These are phyloP conservation scores for Colletotrichum sp. DNA, from an alignment of 2,329 filamentous ascomycete species.

Conservation along the genomic window DNA sequence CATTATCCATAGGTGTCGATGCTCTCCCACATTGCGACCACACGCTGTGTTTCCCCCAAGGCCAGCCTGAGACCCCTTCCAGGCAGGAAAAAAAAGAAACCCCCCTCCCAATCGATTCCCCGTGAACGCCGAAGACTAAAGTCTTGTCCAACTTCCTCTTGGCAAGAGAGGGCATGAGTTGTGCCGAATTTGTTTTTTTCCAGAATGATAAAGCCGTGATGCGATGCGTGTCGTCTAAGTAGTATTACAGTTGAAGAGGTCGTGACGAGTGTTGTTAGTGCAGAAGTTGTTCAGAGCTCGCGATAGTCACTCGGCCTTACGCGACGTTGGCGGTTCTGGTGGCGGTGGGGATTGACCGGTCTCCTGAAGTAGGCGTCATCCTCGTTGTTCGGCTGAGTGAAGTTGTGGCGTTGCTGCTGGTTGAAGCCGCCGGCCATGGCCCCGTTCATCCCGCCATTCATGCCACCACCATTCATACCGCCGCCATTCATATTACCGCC, in stretches of 20 bases:
- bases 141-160: constrained; percentile 9
- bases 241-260: constrained; percentile 1
- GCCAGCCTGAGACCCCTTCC: not conserved
- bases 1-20: not conserved
- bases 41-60: not conserved
- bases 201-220: constrained; percentile 11
- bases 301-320: constrained; percentile 90
- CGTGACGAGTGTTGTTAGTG: not conserved
- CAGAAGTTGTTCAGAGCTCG: constrained; percentile 62
- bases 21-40: not conserved
- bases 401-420: constrained; percentile 35
- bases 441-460: constrained; percentile 22
- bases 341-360: constrained; percentile 91
- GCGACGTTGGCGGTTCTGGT: constrained; percentile 79
- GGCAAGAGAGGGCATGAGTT: not conserved
- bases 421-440: constrained; percentile 28
- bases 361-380: constrained; percentile 95
- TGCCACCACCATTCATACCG: constrained; percentile 34
- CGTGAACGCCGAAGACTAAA: constrained; percentile 5
- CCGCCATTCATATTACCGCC: constrained; percentile 33
- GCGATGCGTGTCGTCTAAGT: constrained; percentile 10
- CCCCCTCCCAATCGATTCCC: not conserved
- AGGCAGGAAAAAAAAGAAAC: not conserved
- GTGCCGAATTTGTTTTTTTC: constrained; percentile 5
- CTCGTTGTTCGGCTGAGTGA: constrained; percentile 65